These are phyloP conservation scores for Aspergillus ruber DNA, from an alignment of 2,329 filamentous ascomycete genomes.

Conservation along the genomic window DNA sequence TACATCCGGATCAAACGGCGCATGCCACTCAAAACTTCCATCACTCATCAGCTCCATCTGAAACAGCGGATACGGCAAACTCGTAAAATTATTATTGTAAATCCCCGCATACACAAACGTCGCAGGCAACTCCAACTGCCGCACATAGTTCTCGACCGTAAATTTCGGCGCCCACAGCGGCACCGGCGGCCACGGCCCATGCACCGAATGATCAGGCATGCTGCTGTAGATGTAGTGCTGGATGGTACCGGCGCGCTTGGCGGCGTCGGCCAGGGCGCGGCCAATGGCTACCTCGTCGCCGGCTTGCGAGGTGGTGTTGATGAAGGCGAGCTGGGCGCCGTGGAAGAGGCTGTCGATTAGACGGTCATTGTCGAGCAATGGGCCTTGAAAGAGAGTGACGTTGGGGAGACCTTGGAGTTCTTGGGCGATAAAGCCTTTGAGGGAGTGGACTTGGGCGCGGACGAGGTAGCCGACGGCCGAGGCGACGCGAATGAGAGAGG, in stretches of 20 bases:
- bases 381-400: slow-evolving; percentile 63
- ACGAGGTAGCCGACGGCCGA: slow-evolving; percentile 91
- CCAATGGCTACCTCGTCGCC: slow-evolving; percentile 90
- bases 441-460: slow-evolving; percentile 81
- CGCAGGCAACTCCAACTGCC: slow-evolving; percentile 71
- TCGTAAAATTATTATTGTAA: slow-evolving; percentile 99
- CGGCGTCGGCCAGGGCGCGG: slow-evolving; percentile 79
- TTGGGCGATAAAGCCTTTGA: slow-evolving; percentile 78
- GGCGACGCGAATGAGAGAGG: slow-evolving; percentile 88
- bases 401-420: slow-evolving; percentile 79
- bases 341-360: slow-evolving; percentile 74
- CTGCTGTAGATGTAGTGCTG: slow-evolving; percentile 94
- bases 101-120: slow-evolving; percentile 96
- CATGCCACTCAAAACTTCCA: slow-evolving; percentile 85
- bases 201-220: slow-evolving; percentile 88
- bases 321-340: slow-evolving; percentile 82
- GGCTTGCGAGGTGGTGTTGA: slow-evolving; percentile 90
- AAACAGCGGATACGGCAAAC: slow-evolving; percentile 83
- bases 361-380: slow-evolving; percentile 62
- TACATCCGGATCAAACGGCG: slow-evolving; percentile 83
- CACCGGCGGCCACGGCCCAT: slow-evolving; percentile 74
- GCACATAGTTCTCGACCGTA: slow-evolving; percentile 84
- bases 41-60: slow-evolving; percentile 85
- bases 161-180: slow-evolving; percentile 92
- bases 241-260: slow-evolving; percentile 68